phyloP scores from a whole-genome alignment of 2,329 filamentous ascomycete genomes.

The Diaporthe humulicola region DNA sequence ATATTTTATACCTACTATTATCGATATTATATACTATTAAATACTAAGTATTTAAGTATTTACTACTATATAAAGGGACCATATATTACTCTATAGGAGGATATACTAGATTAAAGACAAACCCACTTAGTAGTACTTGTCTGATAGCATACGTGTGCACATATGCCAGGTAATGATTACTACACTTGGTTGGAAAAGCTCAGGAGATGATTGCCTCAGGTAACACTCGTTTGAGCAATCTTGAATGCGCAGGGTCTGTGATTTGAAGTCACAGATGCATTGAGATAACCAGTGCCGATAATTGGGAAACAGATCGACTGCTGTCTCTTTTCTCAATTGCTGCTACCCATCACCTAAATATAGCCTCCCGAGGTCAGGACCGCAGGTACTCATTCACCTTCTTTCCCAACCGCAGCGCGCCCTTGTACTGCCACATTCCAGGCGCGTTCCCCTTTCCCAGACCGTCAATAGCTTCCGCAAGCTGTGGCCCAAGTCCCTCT shows the following conservation, averaged over 20 bases:
- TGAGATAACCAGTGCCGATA: not conserved
- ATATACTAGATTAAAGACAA: too few relatives aligned
- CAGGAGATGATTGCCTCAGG: too few relatives aligned
- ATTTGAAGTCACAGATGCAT: not conserved
- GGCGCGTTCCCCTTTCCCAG: conserved; percentile 64
- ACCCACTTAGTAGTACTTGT: too few relatives aligned
- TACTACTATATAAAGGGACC: too few relatives aligned
- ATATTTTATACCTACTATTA: too few relatives aligned
- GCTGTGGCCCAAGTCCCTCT: conserved; percentile 60
- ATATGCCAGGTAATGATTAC: not conserved
- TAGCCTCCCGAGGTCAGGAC: conserved; percentile 42
- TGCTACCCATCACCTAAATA: too few relatives aligned
- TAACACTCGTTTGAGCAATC: not conserved
- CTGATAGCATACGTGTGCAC: not conserved
- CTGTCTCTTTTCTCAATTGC: too few relatives aligned
- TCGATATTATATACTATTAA: too few relatives aligned
- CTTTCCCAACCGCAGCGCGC: conserved; percentile 61
- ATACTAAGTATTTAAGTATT: too few relatives aligned
- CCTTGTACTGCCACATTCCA: conserved; percentile 68
- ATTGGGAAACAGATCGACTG: not conserved
- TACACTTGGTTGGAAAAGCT: not conserved
- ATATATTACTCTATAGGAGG: too few relatives aligned
- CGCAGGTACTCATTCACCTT: conserved; percentile 61
- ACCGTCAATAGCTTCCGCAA: conserved; percentile 68
- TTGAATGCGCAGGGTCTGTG: not conserved